These are phyloP conservation scores for Pichia sp. DNA, from an alignment of 1,139 yeast species.

Conservation along the genomic window DNA sequence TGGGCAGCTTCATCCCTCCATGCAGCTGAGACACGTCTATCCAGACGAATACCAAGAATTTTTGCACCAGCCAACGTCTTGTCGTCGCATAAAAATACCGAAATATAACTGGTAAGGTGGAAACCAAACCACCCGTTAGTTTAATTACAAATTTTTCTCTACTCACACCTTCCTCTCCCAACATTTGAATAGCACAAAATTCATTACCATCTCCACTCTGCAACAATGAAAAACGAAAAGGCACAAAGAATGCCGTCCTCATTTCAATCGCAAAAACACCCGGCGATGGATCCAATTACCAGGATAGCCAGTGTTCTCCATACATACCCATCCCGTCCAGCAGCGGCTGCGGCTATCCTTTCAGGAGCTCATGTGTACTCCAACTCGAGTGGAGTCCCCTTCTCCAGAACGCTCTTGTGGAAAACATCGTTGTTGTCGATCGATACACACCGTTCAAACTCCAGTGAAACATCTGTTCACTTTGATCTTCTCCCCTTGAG, in stretches of 20 bases:
- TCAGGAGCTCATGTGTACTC: slow-evolving; percentile 15
- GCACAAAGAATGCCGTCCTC: slow-evolving; percentile 4
- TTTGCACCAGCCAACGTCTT: no score
- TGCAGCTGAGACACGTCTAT: neutral
- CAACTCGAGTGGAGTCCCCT: slow-evolving; percentile 11
- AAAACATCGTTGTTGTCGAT: slow-evolving; percentile 21
- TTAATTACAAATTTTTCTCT: no score
- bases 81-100: no score
- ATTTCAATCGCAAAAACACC: neutral
- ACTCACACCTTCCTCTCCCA: no score
- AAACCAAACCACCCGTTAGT: no score
- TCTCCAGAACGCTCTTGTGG: slow-evolving; percentile 24
- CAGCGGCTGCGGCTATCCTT: slow-evolving; percentile 15
- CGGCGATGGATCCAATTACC: slow-evolving; percentile 4
- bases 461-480: neutral
- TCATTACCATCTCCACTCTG: neutral
- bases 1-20: neutral
- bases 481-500: slow-evolving; percentile 14
- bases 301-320: slow-evolving; percentile 7
- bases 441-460: slow-evolving; percentile 11
- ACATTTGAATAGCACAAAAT: no score
- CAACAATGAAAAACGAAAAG: neutral
- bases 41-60: no score
- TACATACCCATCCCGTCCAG: slow-evolving; percentile 16
- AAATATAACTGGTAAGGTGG: no score